These are phyloP conservation scores for Casuarina equisetifolia DNA, from an alignment of 306 rosid species.

Conservation along the genomic window DNA sequence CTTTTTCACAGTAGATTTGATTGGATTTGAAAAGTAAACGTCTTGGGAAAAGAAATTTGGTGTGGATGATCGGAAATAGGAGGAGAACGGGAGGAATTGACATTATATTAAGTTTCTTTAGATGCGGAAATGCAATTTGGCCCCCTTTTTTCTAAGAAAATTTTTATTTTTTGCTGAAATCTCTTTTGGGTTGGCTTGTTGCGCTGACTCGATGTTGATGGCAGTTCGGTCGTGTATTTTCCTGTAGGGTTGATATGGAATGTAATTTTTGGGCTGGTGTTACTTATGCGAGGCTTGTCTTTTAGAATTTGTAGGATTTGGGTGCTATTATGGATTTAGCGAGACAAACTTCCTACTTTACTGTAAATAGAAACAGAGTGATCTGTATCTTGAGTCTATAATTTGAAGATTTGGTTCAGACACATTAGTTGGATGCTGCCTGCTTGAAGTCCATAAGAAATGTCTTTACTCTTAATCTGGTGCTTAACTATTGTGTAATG, in stretches of 20 bases:
- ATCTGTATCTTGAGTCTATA: background rate
- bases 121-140: background rate
- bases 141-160: background rate
- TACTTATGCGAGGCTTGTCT: background rate
- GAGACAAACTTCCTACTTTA: background rate
- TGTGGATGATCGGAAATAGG: background rate
- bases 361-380: background rate
- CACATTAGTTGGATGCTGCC: background rate
- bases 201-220: background rate
- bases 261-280: background rate
- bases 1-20: background rate
- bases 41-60: background rate
- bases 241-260: background rate
- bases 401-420: background rate
- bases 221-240: background rate
- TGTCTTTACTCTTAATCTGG: background rate
- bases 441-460: background rate
- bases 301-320: background rate
- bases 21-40: background rate
- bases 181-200: background rate
- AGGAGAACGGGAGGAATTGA: background rate
- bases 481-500: background rate
- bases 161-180: background rate
- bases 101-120: background rate
- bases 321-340: background rate